A percentile compares a stretch with the other conserved stretches of the same genome.
Conservation (phyloP, 225 moss, liverwort and hornwort species). For the Takakia lepidozioides region DNA sequence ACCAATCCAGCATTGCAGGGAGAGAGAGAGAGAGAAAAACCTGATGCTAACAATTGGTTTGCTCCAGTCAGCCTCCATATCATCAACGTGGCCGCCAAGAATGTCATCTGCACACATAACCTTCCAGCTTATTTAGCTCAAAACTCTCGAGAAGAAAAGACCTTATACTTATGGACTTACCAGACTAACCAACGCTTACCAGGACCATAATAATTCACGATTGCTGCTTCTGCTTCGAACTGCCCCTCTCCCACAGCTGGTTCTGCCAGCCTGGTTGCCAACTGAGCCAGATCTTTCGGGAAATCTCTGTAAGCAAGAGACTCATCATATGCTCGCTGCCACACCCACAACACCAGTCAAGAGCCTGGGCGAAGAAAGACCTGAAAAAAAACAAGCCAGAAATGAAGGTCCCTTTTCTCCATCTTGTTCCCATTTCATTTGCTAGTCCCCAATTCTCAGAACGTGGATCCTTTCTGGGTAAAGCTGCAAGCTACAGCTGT, state of each 20-base stretch:
- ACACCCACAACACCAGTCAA: too few relatives aligned
- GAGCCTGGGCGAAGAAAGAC: too few relatives aligned
- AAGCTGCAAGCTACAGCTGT: too few relatives aligned
- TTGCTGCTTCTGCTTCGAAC: conserved; percentile 86
- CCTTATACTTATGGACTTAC: too few relatives aligned
- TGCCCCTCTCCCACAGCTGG: conserved; percentile 59
- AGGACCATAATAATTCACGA: conserved; percentile 93
- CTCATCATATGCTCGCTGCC: conserved; percentile 80
- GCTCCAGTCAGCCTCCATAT: conserved; percentile 97
- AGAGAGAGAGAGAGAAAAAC: conserved; percentile 10
- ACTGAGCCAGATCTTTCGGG: conserved; percentile 47
- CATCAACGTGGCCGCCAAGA: conserved; percentile 96
- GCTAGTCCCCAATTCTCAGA: too few relatives aligned
- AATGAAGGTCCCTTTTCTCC: too few relatives aligned
- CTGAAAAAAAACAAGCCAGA: too few relatives aligned
- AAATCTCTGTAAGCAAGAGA: conserved; percentile 61
- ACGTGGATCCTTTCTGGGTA: too few relatives aligned
- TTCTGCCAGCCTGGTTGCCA: conserved; percentile 69
- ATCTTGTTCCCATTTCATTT: too few relatives aligned
- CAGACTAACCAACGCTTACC: too few relatives aligned
- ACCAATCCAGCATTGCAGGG: not conserved
- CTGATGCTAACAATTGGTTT: conserved; percentile 97
- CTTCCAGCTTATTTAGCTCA: conserved; percentile 4
- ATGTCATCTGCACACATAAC: conserved; percentile 69
- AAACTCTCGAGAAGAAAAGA: too few relatives aligned